phyloP scores from a whole-genome alignment of 2,329 filamentous ascomycete genomes.

The Sporothrix globosa region DNA sequence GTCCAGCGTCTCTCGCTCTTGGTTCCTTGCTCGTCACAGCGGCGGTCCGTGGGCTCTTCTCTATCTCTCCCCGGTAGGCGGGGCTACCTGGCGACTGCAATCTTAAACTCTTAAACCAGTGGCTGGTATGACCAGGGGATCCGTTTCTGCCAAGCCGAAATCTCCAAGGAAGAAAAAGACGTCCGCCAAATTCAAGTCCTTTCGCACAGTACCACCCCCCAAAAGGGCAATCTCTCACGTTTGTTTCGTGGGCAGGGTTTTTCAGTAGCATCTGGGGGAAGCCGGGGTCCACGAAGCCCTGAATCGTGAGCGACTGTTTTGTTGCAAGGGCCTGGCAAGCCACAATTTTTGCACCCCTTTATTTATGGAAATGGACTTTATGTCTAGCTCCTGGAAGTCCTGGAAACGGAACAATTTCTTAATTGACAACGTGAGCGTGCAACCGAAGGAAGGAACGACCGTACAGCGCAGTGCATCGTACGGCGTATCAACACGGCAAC shows the following conservation, averaged over 20 bases:
- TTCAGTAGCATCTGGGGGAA: background rate
- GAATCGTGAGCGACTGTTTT: background rate
- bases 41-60: too few relatives aligned
- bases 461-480: too few relatives aligned
- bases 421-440: constrained; percentile 15
- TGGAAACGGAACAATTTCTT: background rate
- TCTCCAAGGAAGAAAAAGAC: constrained; percentile 8
- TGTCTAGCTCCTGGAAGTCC: too few relatives aligned
- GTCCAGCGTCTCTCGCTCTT: background rate
- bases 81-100: constrained; percentile 1
- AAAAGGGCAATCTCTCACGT: constrained; percentile 26
- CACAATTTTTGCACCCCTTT: constrained; percentile 11
- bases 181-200: constrained; percentile 14
- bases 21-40: background rate
- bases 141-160: constrained; percentile 23
- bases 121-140: constrained; percentile 3
- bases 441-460: background rate
- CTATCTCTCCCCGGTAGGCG: constrained; percentile 6
- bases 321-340: constrained; percentile 8
- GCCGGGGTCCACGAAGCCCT: background rate
- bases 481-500: too few relatives aligned
- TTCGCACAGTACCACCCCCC: constrained; percentile 3
- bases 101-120: constrained; percentile 1
- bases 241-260: constrained; percentile 22
- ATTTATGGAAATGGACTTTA: background rate